phyloP scores from a whole-genome alignment of 129 eudicot species.

The Logfia minima region DNA sequence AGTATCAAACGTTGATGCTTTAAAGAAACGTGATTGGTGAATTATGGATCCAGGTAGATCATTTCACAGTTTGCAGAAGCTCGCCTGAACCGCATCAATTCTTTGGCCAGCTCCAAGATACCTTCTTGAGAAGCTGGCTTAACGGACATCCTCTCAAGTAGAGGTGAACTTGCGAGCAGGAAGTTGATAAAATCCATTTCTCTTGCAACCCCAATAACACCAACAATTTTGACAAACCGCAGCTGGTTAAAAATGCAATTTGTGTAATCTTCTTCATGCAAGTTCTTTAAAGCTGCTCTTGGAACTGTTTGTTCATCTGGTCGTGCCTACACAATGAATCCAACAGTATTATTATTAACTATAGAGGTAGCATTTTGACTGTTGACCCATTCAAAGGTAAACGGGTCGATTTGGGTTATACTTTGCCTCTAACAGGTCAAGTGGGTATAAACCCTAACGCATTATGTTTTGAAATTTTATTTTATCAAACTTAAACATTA shows the following conservation, averaged over 20 bases:
- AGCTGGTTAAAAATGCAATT: constrained; percentile 49
- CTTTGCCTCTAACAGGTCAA: background rate
- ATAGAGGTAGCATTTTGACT: background rate
- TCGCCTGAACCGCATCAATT: constrained; percentile 69
- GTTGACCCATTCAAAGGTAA: background rate
- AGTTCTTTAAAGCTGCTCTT: constrained; percentile 27
- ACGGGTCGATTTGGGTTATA: background rate
- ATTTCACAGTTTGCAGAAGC: constrained; percentile 79
- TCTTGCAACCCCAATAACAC: constrained; percentile 48
- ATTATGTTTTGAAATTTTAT: background rate
- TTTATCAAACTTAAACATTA: background rate
- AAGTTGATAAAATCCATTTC: constrained; percentile 75
- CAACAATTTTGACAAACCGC: constrained; percentile 62
- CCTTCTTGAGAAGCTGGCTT: constrained; percentile 65
- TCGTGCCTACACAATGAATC: constrained; percentile 54
- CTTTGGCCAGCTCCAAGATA: constrained; percentile 71
- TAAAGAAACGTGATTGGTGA: background rate
- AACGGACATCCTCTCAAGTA: constrained; percentile 75
- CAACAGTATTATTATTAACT: background rate
- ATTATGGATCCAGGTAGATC: constrained; percentile 58
- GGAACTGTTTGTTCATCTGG: constrained; percentile 54
- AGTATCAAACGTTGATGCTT: constrained; percentile 9
- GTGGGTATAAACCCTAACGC: background rate
- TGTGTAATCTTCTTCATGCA: constrained; percentile 45
- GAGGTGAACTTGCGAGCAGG: constrained; percentile 73